Percentiles rank a stretch among this genome's conserved stretches.
Evolutionary conservation across 345 rosid genomes (phyloP).

Genomic region (Gossypium ekmanianum): DNA sequence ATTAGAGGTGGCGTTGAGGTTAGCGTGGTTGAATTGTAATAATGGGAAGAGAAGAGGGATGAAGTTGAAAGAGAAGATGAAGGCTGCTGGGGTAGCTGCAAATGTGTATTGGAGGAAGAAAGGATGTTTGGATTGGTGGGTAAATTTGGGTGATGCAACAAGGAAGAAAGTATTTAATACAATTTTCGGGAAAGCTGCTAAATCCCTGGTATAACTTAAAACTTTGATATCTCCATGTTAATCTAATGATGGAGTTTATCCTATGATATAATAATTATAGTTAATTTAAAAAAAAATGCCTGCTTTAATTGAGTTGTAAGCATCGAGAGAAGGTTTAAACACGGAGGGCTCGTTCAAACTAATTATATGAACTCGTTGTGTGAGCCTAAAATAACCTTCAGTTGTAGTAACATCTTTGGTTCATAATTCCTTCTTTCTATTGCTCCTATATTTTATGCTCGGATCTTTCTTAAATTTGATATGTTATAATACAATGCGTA

Average conservation of each 20-base stretch:
- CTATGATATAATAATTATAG: not conserved
- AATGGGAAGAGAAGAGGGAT: conserved; percentile 69
- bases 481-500: not conserved
- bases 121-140: conserved; percentile 89
- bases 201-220: conserved; percentile 54
- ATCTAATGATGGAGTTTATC: not conserved
- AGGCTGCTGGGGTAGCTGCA: conserved; percentile 49
- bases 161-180: conserved; percentile 47
- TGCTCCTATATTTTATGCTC: not conserved
- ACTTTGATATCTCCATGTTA: conserved; percentile 3
- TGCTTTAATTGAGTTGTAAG: not conserved
- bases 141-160: conserved; percentile 44
- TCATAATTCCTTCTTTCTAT: not conserved
- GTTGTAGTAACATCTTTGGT: not conserved
- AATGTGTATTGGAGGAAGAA: conserved; percentile 91
- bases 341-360: not conserved
- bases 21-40: conserved; percentile 75
- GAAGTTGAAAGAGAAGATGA: conserved; percentile 73
- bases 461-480: conserved; percentile 1
- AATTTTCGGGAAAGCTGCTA: conserved; percentile 63
- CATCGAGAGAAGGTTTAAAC: not conserved
- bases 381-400: not conserved
- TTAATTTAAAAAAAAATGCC: not conserved
- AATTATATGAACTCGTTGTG: not conserved
- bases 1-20: conserved; percentile 80